Percentiles rank a stretch among this genome's conserved stretches.
These are phyloP conservation scores for Naganishia vaughanmartiniae DNA, from an alignment of 768 basidiomycete species.

Conservation along the genomic window DNA sequence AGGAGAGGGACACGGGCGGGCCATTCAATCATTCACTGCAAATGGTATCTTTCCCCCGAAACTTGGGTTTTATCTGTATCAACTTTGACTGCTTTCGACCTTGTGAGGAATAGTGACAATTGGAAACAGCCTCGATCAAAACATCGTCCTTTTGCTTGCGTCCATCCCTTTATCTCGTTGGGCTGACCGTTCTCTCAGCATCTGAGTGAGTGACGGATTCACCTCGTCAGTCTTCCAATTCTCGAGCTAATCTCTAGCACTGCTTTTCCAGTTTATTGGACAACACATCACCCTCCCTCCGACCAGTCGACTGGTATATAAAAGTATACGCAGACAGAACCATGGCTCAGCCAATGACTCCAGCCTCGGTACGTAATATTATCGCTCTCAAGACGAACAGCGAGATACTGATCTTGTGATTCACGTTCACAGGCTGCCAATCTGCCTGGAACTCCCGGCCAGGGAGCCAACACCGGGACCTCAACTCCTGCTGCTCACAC, in stretches of 20 bases:
- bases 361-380: constrained; percentile 4
- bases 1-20: too few relatives aligned
- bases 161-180: not conserved
- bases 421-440: not conserved
- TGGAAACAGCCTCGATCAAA: not conserved
- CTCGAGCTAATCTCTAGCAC: not conserved
- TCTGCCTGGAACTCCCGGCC: constrained; percentile 23
- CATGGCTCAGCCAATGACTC: constrained; percentile 27
- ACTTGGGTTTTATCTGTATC: not conserved
- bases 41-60: constrained; percentile 18
- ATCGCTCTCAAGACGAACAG: not conserved
- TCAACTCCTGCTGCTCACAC: constrained; percentile 30
- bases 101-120: not conserved
- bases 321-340: not conserved
- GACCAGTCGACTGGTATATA: not conserved
- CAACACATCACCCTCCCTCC: not conserved
- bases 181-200: not conserved
- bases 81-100: too few relatives aligned
- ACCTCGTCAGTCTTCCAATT: not conserved
- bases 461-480: constrained; percentile 27
- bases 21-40: not conserved
- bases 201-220: not conserved
- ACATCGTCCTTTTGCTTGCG: not conserved
- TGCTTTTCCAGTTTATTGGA: not conserved
- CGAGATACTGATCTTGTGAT: too few relatives aligned